phyloP scores from a whole-genome alignment of 768 basidiomycete genomes.

The Trametes cinnabarina region DNA sequence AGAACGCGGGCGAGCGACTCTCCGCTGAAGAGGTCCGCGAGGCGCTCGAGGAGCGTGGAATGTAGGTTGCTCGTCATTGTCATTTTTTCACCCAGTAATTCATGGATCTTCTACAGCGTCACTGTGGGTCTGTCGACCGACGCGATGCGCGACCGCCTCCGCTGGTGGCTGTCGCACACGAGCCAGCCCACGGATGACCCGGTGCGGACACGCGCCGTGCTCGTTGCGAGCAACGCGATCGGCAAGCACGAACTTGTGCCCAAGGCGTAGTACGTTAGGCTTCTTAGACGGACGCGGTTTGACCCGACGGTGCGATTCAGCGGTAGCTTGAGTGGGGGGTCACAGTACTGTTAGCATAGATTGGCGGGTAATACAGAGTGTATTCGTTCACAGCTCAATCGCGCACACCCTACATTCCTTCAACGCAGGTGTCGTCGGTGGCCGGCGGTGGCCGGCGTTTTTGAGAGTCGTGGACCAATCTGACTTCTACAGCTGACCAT shows the following conservation, averaged over 20 bases:
- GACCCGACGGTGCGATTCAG: neutral
- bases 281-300: neutral
- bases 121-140: conserved; percentile 40
- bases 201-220: conserved; percentile 48
- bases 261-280: neutral
- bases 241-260: conserved; percentile 14
- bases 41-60: conserved; percentile 72
- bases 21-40: conserved; percentile 56
- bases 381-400: conserved; percentile 19
- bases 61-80: conserved; percentile 48
- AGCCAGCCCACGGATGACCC: conserved; percentile 34
- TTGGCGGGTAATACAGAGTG: conserved; percentile 11
- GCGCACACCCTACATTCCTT: neutral
- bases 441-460: too few species aligned
- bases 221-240: conserved; percentile 41
- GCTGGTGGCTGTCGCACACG: conserved; percentile 56
- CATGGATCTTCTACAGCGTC: conserved; percentile 27
- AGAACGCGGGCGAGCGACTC: conserved; percentile 44
- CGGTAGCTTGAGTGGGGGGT: neutral
- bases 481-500: too few species aligned
- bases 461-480: too few species aligned
- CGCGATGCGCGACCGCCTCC: conserved; percentile 48
- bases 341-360: conserved; percentile 8
- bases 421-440: too few species aligned
- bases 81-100: neutral